phyloP scores from a whole-genome alignment of 1,284 basidiomycete genomes.

The Boletellus sp. region DNA sequence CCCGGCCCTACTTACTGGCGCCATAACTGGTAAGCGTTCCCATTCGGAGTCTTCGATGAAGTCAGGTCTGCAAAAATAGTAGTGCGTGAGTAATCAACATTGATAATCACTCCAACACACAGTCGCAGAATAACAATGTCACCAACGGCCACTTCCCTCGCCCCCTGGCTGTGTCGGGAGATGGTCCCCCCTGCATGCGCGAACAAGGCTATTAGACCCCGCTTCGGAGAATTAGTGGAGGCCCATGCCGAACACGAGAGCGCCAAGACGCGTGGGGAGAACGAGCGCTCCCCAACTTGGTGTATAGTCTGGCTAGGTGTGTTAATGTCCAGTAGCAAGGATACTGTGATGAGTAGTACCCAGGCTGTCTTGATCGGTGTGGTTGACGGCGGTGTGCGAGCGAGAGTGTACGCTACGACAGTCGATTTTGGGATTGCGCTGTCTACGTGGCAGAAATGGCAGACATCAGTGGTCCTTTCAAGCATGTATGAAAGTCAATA shows the following conservation, averaged over 20 bases:
- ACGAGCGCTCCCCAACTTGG: constrained; percentile 39
- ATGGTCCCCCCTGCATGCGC: constrained; percentile 42
- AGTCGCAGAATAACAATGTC: constrained; percentile 47
- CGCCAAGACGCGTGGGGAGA: constrained; percentile 39
- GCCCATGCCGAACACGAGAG: constrained; percentile 37
- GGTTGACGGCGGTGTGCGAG: constrained; percentile 20
- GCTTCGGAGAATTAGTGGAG: constrained; percentile 20
- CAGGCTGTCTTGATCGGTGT: constrained; percentile 27
- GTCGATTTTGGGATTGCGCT: constrained; percentile 48
- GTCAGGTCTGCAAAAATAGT: constrained; percentile 42
- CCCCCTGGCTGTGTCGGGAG: constrained; percentile 30
- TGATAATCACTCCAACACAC: constrained; percentile 36
- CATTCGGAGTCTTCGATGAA: constrained; percentile 51
- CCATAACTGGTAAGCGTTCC: constrained; percentile 45
- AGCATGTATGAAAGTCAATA: not conserved
- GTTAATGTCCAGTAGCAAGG: constrained; percentile 11
- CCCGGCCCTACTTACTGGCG: constrained; percentile 40
- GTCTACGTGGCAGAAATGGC: constrained; percentile 34
- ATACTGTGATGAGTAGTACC: constrained; percentile 21
- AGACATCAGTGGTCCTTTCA: not conserved
- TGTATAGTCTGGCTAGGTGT: constrained; percentile 27
- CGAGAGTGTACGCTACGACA: constrained; percentile 40
- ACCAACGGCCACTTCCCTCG: constrained; percentile 48
- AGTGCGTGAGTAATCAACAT: constrained; percentile 2
- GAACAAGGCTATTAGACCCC: constrained; percentile 40